Percentiles rank a stretch among this genome's conserved stretches.
Conservation (phyloP, 805 yeast species). For the Starmerella davenportii region DNA sequence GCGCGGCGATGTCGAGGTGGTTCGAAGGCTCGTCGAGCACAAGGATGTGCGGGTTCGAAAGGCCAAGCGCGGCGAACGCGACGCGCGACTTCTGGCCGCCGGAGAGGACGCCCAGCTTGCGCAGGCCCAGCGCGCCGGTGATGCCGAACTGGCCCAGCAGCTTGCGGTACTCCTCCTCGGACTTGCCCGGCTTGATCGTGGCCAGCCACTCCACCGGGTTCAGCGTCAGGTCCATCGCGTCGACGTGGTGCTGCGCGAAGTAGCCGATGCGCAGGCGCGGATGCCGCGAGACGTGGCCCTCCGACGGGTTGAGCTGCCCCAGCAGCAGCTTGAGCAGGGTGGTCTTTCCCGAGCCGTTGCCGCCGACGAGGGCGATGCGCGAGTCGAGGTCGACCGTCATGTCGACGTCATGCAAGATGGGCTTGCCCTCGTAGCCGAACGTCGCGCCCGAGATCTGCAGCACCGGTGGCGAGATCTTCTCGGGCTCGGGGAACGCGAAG, state of each 20-base stretch:
- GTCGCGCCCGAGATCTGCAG: slow-evolving; percentile 71
- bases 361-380: slow-evolving; percentile 93
- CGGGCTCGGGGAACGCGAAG: slow-evolving; percentile 92
- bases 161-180: slow-evolving; percentile 92
- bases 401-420: slow-evolving; percentile 58
- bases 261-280: slow-evolving; percentile 84
- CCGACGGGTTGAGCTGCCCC: slow-evolving; percentile 54
- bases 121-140: slow-evolving; percentile 82
- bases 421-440: slow-evolving; percentile 50
- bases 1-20: slow-evolving; percentile 94
- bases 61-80: slow-evolving; percentile 88
- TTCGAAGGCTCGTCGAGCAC: slow-evolving; percentile 95
- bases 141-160: slow-evolving; percentile 95
- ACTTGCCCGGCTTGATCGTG: slow-evolving; percentile 70
- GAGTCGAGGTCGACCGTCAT: slow-evolving; percentile 85
- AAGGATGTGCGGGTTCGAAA: slow-evolving; percentile 76
- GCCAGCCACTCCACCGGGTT: slow-evolving; percentile 95
- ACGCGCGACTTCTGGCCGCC: slow-evolving; percentile 99
- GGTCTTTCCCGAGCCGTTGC: slow-evolving; percentile 98
- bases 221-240: slow-evolving; percentile 72
- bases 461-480: slow-evolving; percentile 80
- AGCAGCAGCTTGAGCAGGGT: slow-evolving; percentile 74
- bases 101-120: slow-evolving; percentile 71
- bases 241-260: slow-evolving; percentile 97
- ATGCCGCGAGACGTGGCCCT: slow-evolving; percentile 65